Conservation (phyloP, 495 filamentous ascomycete species). For the Podospora fimiseda region DNA sequence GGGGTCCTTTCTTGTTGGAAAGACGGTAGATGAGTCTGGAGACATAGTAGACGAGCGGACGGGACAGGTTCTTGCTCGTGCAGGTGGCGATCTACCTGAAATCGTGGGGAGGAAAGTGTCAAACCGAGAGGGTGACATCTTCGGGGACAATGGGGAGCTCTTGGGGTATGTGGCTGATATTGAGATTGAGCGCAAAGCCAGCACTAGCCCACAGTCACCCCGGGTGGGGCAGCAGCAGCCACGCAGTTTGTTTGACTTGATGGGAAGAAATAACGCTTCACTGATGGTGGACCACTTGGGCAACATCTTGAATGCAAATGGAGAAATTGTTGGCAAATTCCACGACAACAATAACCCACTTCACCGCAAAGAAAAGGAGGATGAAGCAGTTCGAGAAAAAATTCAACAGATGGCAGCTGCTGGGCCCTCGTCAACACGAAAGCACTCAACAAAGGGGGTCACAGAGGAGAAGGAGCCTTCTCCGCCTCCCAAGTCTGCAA, state of each 20-base stretch:
- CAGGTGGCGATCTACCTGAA: conserved; percentile 40
- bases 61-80: conserved; percentile 39
- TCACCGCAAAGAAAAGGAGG: conserved; percentile 22
- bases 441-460: conserved; percentile 8
- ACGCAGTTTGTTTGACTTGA: conserved; percentile 31
- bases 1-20: conserved; percentile 56
- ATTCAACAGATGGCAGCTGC: background rate
- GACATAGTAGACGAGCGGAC: conserved; percentile 63
- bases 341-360: conserved; percentile 34
- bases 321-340: conserved; percentile 41
- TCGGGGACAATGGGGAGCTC: conserved; percentile 39
- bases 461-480: conserved; percentile 12
- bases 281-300: conserved; percentile 40
- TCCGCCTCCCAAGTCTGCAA: background rate
- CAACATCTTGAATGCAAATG: conserved; percentile 39
- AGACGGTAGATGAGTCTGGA: conserved; percentile 66
- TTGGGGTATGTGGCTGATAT: conserved; percentile 44
- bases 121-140: conserved; percentile 36
- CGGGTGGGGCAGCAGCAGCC: conserved; percentile 3
- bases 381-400: conserved; percentile 5
- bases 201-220: background rate
- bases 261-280: conserved; percentile 28
- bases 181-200: conserved; percentile 23
- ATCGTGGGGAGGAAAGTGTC: conserved; percentile 40
- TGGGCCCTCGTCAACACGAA: conserved; percentile 6